phyloP scores from a whole-genome alignment of 2,329 filamentous ascomycete species.

The Phyllosticta capitalensis region DNA sequence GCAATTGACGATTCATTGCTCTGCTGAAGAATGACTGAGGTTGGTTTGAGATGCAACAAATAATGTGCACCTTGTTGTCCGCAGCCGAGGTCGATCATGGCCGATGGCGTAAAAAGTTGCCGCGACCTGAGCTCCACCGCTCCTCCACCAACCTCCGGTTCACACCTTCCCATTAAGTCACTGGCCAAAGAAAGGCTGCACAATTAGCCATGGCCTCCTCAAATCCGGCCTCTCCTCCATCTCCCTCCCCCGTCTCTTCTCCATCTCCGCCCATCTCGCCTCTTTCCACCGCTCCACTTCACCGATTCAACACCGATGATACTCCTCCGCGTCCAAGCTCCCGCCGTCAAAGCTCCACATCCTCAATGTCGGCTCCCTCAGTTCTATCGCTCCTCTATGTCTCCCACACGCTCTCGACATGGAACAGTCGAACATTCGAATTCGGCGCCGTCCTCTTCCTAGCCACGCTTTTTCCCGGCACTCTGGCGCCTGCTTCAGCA shows the following conservation, averaged over 20 bases:
- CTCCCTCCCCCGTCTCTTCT: background rate
- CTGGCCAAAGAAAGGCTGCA: background rate
- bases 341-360: background rate
- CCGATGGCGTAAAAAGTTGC: background rate
- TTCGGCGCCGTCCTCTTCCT: constrained; percentile 43
- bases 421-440: constrained; percentile 41
- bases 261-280: background rate
- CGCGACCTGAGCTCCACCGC: background rate
- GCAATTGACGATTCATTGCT: too few species aligned
- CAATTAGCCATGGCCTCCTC: background rate
- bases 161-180: too few species aligned
- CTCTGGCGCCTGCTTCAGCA: constrained; percentile 56
- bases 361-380: background rate
- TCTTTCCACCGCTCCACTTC: background rate
- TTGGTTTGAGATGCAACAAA: background rate
- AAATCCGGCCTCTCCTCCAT: background rate
- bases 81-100: background rate
- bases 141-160: too few species aligned
- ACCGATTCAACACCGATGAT: background rate
- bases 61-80: background rate
- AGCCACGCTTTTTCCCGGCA: constrained; percentile 38
- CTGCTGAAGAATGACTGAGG: too few species aligned
- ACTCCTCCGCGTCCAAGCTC: background rate
- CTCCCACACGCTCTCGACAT: constrained; percentile 40
- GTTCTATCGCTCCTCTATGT: constrained; percentile 27